A percentile compares a stretch with the other conserved stretches of the same genome.
These are phyloP conservation scores for Parmelia sp. DNA, from an alignment of 495 filamentous ascomycete species.

Conservation along the genomic window DNA sequence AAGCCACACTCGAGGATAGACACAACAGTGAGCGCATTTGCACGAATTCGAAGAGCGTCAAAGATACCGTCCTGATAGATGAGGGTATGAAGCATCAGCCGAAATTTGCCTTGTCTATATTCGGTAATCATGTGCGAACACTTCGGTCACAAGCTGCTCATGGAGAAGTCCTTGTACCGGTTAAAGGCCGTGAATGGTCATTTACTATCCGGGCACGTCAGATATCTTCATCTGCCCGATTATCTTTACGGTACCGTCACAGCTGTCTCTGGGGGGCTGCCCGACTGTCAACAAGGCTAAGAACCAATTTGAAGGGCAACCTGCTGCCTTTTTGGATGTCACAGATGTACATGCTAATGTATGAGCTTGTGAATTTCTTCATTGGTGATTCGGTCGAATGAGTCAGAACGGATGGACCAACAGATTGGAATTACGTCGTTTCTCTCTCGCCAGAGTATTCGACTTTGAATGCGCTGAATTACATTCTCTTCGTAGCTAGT, in stretches of 20 bases:
- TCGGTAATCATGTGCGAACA: no score
- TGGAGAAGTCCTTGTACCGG: no score
- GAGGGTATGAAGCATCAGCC: constrained; percentile 5
- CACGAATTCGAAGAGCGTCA: not conserved
- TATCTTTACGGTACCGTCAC: not conserved
- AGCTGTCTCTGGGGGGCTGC: not conserved
- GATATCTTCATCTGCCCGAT: not conserved
- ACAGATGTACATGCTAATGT: not conserved
- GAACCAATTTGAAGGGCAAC: not conserved
- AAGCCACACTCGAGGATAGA: constrained; percentile 5
- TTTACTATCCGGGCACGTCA: not conserved
- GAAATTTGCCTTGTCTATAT: not conserved
- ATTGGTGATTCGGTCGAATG: not conserved
- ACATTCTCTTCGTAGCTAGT: not conserved
- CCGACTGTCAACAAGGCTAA: not conserved
- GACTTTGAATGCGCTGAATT: not conserved
- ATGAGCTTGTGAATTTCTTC: not conserved
- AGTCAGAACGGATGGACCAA: not conserved
- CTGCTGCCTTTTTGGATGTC: not conserved
- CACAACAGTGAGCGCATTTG: not conserved
- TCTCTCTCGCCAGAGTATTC: not conserved
- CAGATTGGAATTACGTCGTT: not conserved
- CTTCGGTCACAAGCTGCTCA: no score
- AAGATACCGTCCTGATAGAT: not conserved
- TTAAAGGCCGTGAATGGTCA: no score